A percentile compares a stretch with the other conserved stretches of the same genome.
Evolutionary conservation across 164 flowering plant species (phyloP).

Genomic region (Macadamia tetraphylla): DNA sequence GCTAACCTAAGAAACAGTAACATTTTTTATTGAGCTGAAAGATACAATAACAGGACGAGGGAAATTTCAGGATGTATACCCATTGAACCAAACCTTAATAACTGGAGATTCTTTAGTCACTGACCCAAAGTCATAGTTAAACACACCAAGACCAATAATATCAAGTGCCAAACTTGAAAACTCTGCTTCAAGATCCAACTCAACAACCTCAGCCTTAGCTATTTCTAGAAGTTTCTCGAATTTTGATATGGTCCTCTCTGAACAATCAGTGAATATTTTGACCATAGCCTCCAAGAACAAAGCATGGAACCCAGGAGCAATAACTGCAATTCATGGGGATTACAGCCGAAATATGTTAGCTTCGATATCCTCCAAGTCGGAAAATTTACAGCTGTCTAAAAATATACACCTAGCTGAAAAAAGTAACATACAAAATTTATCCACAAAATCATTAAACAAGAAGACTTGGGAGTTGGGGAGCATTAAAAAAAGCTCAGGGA

Average conservation of each 20-base stretch:
- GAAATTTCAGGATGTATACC: background rate
- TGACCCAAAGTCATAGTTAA: slow-evolving; percentile 95
- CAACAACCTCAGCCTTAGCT: slow-evolving; percentile 35
- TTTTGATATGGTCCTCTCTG: slow-evolving; percentile 61
- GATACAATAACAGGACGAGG: background rate
- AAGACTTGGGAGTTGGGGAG: no score
- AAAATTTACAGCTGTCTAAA: background rate
- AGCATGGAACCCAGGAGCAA: slow-evolving; percentile 92
- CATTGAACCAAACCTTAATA: slow-evolving; percentile 55
- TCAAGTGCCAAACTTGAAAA: slow-evolving; percentile 96
- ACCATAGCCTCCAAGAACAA: slow-evolving; percentile 90
- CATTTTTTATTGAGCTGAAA: background rate
- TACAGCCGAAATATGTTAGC: slow-evolving; percentile 1
- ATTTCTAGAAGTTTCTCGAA: slow-evolving; percentile 55
- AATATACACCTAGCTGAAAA: background rate
- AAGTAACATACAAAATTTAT: background rate
- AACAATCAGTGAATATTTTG: slow-evolving; percentile 60
- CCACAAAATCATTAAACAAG: no score
- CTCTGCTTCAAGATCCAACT: slow-evolving; percentile 95
- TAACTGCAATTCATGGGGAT: slow-evolving; percentile 46
- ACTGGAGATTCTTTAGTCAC: slow-evolving; percentile 95
- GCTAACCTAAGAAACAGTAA: background rate
- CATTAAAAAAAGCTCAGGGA: no score
- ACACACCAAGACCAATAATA: slow-evolving; percentile 89
- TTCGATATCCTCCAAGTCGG: background rate